These are phyloP conservation scores for Gracilaria caudata DNA, from an alignment of 23 red algal species.

Conservation along the genomic window DNA sequence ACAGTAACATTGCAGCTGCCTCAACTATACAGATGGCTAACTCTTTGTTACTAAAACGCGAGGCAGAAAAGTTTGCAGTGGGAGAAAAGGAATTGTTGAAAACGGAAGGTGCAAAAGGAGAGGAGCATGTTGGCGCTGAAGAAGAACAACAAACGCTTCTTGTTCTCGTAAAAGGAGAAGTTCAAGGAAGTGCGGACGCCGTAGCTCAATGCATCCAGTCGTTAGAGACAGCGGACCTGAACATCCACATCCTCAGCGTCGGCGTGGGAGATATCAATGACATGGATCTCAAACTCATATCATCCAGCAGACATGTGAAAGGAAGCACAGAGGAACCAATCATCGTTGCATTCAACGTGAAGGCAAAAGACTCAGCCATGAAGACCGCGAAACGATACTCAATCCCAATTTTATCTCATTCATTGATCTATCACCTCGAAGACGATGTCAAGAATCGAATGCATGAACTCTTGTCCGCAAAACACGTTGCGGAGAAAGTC, in stretches of 20 bases:
- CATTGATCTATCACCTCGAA: slow-evolving; percentile 72
- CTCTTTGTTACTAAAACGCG: slow-evolving; percentile 5
- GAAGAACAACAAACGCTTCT: slow-evolving; percentile 18
- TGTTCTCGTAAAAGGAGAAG: slow-evolving; percentile 75
- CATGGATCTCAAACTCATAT: slow-evolving; percentile 74
- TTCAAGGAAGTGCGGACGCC: slow-evolving; percentile 83
- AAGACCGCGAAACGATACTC: neutral
- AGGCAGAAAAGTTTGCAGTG: neutral
- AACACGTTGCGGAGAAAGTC: neutral
- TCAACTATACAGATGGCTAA: slow-evolving; percentile 48
- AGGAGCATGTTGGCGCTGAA: neutral
- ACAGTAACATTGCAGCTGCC: slow-evolving; percentile 33
- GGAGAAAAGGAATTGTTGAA: neutral
- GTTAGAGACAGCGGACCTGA: slow-evolving; percentile 40
- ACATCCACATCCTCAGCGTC: slow-evolving; percentile 64
- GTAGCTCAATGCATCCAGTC: slow-evolving; percentile 71
- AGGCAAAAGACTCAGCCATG: slow-evolving; percentile 38
- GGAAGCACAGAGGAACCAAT: slow-evolving; percentile 51
- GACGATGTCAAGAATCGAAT: slow-evolving; percentile 44
- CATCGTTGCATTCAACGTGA: slow-evolving; percentile 73
- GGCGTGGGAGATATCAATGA: slow-evolving; percentile 80
- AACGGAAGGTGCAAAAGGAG: slow-evolving; percentile 3
- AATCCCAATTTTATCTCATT: slow-evolving; percentile 48
- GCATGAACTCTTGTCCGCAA: neutral
- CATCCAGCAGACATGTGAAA: slow-evolving; percentile 29